These are phyloP conservation scores for Elsinoe ampelina DNA, from an alignment of 2,329 filamentous ascomycete genomes.

Conservation along the genomic window DNA sequence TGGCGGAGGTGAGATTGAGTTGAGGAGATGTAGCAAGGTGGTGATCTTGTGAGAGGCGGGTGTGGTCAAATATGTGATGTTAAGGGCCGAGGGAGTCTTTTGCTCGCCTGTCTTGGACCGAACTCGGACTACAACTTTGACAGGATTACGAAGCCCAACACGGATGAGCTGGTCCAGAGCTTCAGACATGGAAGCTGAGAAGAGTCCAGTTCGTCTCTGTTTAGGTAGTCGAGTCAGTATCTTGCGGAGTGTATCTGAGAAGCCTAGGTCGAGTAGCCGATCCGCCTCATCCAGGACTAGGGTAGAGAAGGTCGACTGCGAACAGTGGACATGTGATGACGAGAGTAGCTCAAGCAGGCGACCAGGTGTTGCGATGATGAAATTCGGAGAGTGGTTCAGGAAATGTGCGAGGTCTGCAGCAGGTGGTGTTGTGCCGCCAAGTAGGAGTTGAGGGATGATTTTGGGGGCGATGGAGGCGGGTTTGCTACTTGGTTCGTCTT, in stretches of 20 bases:
- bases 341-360: constrained; percentile 78
- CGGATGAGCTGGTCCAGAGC: constrained; percentile 88
- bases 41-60: constrained; percentile 74
- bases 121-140: constrained; percentile 90
- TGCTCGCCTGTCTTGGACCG: constrained; percentile 71
- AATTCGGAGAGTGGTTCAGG: constrained; percentile 72
- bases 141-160: constrained; percentile 84
- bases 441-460: constrained; percentile 75
- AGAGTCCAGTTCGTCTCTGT: constrained; percentile 83
- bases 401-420: constrained; percentile 83
- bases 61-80: constrained; percentile 74
- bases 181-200: constrained; percentile 92
- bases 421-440: constrained; percentile 71
- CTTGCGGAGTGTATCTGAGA: constrained; percentile 80
- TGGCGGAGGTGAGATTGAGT: constrained; percentile 56
- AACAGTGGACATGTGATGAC: constrained; percentile 78
- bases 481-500: constrained; percentile 30
- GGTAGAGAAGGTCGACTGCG: constrained; percentile 81
- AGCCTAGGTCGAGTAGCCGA: constrained; percentile 81
- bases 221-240: constrained; percentile 82
- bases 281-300: constrained; percentile 94
- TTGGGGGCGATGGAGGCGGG: constrained; percentile 41
- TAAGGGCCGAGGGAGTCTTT: constrained; percentile 81
- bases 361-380: constrained; percentile 85
- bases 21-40: constrained; percentile 59